These are phyloP conservation scores for Lactifluus volemus DNA, from an alignment of 768 basidiomycete species.

Conservation along the genomic window DNA sequence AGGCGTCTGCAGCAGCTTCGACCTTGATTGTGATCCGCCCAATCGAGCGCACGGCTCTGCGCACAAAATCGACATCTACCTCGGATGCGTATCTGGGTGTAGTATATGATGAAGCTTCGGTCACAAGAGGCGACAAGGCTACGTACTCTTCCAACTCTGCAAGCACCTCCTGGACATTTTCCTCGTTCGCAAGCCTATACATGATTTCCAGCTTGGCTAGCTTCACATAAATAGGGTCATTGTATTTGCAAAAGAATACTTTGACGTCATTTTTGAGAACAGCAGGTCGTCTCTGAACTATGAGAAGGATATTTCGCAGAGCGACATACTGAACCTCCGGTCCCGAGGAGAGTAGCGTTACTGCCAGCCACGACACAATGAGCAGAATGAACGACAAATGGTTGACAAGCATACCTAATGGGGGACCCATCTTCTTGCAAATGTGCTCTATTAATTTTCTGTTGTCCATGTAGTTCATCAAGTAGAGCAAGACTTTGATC, in stretches of 20 bases:
- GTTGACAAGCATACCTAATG: constrained; percentile 53
- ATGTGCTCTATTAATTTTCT: constrained; percentile 77
- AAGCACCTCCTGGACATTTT: constrained; percentile 87
- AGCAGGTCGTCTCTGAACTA: constrained; percentile 88
- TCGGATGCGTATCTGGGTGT: constrained; percentile 86
- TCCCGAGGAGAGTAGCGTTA: constrained; percentile 91
- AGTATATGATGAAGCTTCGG: neutral
- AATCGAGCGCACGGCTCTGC: constrained; percentile 95
- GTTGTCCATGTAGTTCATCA: constrained; percentile 99
- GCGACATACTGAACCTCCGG: constrained; percentile 99
- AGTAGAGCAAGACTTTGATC: constrained; percentile 88
- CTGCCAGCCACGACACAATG: constrained; percentile 26
- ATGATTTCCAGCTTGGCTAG: constrained; percentile 98
- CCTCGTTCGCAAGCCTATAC: constrained; percentile 92
- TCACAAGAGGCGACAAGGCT: neutral
- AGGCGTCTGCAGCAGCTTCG: constrained; percentile 75
- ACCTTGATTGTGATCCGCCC: constrained; percentile 98
- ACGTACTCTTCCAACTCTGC: constrained; percentile 90
- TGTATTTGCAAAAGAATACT: constrained; percentile 99
- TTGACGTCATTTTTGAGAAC: constrained; percentile 96
- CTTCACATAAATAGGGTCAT: constrained; percentile 98
- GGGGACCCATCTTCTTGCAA: constrained; percentile 97
- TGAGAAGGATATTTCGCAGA: constrained; percentile 90
- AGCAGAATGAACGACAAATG: constrained; percentile 1
- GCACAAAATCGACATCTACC: constrained; percentile 96